Evolutionary conservation across 2,329 filamentous ascomycete species (phyloP).

Genomic region (Emergomyces pasteurianus): DNA sequence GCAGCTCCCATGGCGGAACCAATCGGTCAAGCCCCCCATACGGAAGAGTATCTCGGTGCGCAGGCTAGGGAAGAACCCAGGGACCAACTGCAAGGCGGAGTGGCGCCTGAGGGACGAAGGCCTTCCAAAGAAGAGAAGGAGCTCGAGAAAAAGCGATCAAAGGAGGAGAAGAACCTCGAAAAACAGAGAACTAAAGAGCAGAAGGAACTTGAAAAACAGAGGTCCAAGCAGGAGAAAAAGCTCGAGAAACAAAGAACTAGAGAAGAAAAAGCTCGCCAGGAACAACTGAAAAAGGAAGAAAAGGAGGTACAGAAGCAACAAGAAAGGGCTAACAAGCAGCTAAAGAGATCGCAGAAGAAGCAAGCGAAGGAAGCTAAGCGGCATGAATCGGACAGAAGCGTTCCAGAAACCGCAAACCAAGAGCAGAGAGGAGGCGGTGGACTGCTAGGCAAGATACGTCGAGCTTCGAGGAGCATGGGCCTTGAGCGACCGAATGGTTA

Average conservation of each 20-base stretch:
- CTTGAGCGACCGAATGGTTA: neutral
- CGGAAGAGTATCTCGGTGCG: neutral
- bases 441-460: neutral
- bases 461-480: neutral
- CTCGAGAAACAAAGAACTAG: neutral
- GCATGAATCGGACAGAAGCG: neutral
- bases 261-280: neutral
- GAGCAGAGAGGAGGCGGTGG: neutral
- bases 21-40: neutral
- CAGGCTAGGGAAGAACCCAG: neutral
- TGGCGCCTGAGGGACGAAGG: neutral
- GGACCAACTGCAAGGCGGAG: neutral
- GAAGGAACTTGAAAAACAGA: neutral
- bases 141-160: constrained; percentile 3
- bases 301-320: neutral
- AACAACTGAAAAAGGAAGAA: neutral
- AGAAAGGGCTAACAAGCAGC: neutral
- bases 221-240: neutral
- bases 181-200: constrained; percentile 2
- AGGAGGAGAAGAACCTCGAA: constrained; percentile 5
- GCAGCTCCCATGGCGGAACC: neutral
- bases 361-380: neutral
- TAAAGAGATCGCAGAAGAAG: neutral
- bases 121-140: constrained; percentile 7
- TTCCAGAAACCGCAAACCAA: neutral